These are phyloP conservation scores for Alternaria atra DNA, from an alignment of 2,329 filamentous ascomycete genomes.

Conservation along the genomic window DNA sequence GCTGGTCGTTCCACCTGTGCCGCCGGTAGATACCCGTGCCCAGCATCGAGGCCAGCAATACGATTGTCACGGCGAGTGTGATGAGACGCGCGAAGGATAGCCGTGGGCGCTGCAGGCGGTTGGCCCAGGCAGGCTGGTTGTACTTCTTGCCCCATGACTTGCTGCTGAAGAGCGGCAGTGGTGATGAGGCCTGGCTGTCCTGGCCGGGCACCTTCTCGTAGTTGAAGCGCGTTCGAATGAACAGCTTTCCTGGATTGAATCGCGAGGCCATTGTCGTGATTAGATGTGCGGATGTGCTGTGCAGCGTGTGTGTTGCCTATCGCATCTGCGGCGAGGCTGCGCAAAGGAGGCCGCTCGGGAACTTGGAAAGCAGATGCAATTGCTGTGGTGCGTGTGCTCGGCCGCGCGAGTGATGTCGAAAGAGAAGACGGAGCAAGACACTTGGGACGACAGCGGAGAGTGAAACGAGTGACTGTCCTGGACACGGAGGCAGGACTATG, in stretches of 20 bases:
- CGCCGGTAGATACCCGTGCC: constrained; percentile 54
- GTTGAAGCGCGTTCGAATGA: constrained; percentile 54
- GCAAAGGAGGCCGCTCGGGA: constrained; percentile 1
- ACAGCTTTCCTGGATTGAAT: constrained; percentile 57
- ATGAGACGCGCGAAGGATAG: constrained; percentile 55
- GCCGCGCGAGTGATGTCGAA: constrained; percentile 20
- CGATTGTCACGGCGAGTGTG: constrained; percentile 51
- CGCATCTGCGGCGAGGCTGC: constrained; percentile 42
- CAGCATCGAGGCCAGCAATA: constrained; percentile 54
- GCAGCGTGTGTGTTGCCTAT: constrained; percentile 36
- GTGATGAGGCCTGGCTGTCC: constrained; percentile 53
- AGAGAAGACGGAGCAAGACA: constrained; percentile 13
- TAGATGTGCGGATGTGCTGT: constrained; percentile 19
- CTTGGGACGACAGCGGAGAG: constrained; percentile 25
- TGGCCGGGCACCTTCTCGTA: constrained; percentile 58
- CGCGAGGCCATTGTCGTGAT: constrained; percentile 46
- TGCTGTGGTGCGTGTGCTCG: constrained; percentile 17
- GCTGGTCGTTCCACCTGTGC: constrained; percentile 45
- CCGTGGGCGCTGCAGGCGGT: constrained; percentile 53
- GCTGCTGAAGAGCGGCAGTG: constrained; percentile 50
- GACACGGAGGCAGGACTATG: constrained; percentile 23
- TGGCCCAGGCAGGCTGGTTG: constrained; percentile 48
- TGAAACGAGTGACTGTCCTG: constrained; percentile 44
- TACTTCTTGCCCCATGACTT: constrained; percentile 48
- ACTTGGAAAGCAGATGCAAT: constrained; percentile 1